These are phyloP conservation scores for Aureobasidium lini DNA, from an alignment of 2,329 filamentous ascomycete genomes.

Conservation along the genomic window DNA sequence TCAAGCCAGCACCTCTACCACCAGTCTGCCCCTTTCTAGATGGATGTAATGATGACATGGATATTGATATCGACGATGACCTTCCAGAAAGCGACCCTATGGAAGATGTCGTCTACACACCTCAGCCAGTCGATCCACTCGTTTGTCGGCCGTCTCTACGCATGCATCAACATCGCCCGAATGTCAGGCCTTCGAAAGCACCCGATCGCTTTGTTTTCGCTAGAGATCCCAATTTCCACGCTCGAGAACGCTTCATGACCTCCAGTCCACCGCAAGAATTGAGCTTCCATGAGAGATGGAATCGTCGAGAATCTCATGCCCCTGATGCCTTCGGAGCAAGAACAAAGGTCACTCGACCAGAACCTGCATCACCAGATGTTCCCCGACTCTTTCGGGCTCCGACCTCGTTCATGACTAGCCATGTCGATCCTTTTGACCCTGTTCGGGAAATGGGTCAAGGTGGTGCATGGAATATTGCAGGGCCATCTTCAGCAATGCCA, in stretches of 20 bases:
- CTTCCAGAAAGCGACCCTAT: not conserved
- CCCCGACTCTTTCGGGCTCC: not conserved
- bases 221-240: slow-evolving; percentile 12
- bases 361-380: not conserved
- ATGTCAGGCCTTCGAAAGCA: slow-evolving; percentile 19
- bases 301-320: not conserved
- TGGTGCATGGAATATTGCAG: slow-evolving; percentile 70
- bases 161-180: not conserved
- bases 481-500: slow-evolving; percentile 53
- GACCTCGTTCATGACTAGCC: slow-evolving; percentile 3
- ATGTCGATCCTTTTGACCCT: not conserved
- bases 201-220: slow-evolving; percentile 54
- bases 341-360: not conserved
- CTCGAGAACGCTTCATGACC: slow-evolving; percentile 5
- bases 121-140: not conserved
- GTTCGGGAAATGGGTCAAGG: slow-evolving; percentile 51
- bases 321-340: slow-evolving; percentile 4
- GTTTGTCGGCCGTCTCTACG: slow-evolving; percentile 11
- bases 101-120: not conserved
- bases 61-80: not conserved
- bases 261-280: slow-evolving; percentile 4
- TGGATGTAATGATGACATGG: not conserved
- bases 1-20: not conserved
- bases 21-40: not conserved
- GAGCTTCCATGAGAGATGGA: not conserved